Evolutionary conservation across 306 rosid species (phyloP).

Genomic region (Lotus japonicus): DNA sequence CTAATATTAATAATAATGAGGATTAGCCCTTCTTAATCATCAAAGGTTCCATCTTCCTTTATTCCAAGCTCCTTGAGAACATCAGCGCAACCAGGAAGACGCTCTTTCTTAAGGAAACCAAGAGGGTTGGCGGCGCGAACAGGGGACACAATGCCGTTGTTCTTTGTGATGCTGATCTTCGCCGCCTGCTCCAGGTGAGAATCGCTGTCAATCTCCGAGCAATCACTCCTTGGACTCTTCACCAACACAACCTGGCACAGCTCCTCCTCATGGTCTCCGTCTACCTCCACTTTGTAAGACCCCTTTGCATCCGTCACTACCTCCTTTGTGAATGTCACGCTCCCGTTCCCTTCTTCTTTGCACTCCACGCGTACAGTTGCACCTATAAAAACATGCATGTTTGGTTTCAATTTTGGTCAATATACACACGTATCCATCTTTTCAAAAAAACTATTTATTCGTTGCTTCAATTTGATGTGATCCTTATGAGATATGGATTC

Average conservation of each 20-base stretch:
- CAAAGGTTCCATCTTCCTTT: conserved; percentile 8
- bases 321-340: conserved; percentile 34
- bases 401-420: too few relatives aligned
- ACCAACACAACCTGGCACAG: conserved; percentile 37
- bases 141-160: conserved; percentile 47
- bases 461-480: too few relatives aligned
- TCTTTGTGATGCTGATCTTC: conserved; percentile 44
- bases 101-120: conserved; percentile 47
- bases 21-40: background rate
- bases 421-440: too few relatives aligned
- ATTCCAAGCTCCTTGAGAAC: conserved; percentile 61
- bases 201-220: conserved; percentile 28
- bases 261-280: conserved; percentile 75
- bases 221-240: conserved; percentile 37
- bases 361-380: conserved; percentile 56
- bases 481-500: too few relatives aligned
- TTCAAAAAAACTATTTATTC: too few relatives aligned
- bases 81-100: conserved; percentile 31
- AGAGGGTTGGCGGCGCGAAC: conserved; percentile 66
- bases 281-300: conserved; percentile 34
- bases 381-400: too few relatives aligned
- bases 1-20: background rate
- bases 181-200: conserved; percentile 31
- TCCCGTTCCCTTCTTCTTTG: conserved; percentile 25
- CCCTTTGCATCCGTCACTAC: conserved; percentile 38